A percentile compares a stretch with the other conserved stretches of the same genome.
phyloP scores from a whole-genome alignment of 805 yeast species.

The Myxozyma udenii region DNA sequence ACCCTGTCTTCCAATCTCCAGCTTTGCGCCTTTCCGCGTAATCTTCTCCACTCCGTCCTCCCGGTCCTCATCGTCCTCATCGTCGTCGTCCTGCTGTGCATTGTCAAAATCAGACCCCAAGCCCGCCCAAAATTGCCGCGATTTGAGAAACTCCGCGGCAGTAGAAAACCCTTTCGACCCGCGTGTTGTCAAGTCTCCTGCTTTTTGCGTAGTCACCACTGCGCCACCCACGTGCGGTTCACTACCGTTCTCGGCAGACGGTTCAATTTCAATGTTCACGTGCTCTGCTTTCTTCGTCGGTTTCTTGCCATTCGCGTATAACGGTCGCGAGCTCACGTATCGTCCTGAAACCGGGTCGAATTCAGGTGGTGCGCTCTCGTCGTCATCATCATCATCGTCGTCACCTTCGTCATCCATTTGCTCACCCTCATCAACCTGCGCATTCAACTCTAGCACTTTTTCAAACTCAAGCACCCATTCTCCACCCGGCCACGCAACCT shows the following conservation, averaged over 20 bases:
- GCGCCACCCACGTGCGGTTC: slow-evolving; percentile 1
- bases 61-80: slow-evolving; percentile 30
- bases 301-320: slow-evolving; percentile 34
- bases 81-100: slow-evolving; percentile 40
- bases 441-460: slow-evolving; percentile 45
- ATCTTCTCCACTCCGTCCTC: background rate
- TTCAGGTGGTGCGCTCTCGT: slow-evolving; percentile 56
- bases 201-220: slow-evolving; percentile 39
- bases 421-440: slow-evolving; percentile 18
- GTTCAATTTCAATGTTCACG: slow-evolving; percentile 54
- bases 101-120: slow-evolving; percentile 73
- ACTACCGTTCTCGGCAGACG: slow-evolving; percentile 32
- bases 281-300: slow-evolving; percentile 64
- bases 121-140: slow-evolving; percentile 75
- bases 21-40: slow-evolving; percentile 29
- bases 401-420: slow-evolving; percentile 25
- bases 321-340: slow-evolving; percentile 68
- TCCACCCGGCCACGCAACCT: slow-evolving; percentile 79
- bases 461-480: slow-evolving; percentile 85
- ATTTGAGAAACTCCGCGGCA: slow-evolving; percentile 72
- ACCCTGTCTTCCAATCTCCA: slow-evolving; percentile 82
- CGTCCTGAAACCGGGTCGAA: slow-evolving; percentile 88
- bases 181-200: slow-evolving; percentile 59
- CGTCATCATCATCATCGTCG: slow-evolving; percentile 45
- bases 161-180: slow-evolving; percentile 71